Evolutionary conservation across 106 monocot genomes (phyloP), one percentile per base, ranked within the genome.

Genomic region (Dioscorea zingiberensis): DNA sequence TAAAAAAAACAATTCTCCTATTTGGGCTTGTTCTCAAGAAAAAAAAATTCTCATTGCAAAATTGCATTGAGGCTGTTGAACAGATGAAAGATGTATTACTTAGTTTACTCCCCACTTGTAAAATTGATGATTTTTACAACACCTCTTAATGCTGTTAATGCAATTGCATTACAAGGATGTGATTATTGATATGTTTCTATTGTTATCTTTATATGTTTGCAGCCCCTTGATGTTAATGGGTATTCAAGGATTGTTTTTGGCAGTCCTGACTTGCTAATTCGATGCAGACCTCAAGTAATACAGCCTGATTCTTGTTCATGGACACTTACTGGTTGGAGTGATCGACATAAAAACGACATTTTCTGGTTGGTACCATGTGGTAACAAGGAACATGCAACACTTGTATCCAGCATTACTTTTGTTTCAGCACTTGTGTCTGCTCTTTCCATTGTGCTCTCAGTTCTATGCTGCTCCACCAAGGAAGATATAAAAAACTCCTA

Each of bases 341-440:
- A 28, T 27, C 18, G 7, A 25, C 32, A 61, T 58, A 23, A 53
- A 22, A 69, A 27, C 62, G 63, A 10, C 15, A 48, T 76, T n/a
- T 58, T 18, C 0, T 90, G 90, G 86, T 55, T 22, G 26, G 55
- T 86, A 54, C 90, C 90, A 55, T 81, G 86, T 64, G 90, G 90
- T 51, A 65, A 83, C 21, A 69, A 60, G 46, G 73, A 57, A 27
- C 85, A 79, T 44, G 44, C 63, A 21, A 32, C 54, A 46, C n/a
- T 85, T 66, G 88, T 89, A 60, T 78, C 78, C 26, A 58, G 38
- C 66, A 21, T 79, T 22, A 89, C 85, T 46, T 85, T 85, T 69
- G 13, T 73, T 72, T 73, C 76, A 13, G 84, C 81, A 44, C 63
- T 89, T 12, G 8, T 76, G 1, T 85, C 69, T 64, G 68, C 85